Percentiles rank a stretch among this genome's conserved stretches.
Conservation (phyloP, 73 alveolate genomes). For the Paramecium biaurelia region DNA sequence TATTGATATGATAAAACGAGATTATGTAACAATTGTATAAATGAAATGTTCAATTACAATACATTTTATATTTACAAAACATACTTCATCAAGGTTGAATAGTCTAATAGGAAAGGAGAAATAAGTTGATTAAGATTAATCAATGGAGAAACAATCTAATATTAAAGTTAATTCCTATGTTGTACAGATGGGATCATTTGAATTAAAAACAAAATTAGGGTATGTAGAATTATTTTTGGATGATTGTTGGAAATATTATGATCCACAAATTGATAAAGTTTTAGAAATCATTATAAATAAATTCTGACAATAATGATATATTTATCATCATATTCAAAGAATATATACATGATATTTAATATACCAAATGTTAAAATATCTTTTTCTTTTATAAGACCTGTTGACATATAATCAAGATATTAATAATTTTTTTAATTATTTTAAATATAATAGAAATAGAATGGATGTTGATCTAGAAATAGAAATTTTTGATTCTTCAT, state of each 20-base stretch:
- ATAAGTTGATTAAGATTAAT: background rate
- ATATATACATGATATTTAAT: background rate
- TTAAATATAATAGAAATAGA: background rate
- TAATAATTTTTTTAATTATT: background rate
- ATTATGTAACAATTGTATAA: background rate
- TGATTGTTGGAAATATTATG: background rate
- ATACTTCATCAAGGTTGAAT: background rate
- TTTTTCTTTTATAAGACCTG: background rate
- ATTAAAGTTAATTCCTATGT: background rate
- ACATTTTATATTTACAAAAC: background rate
- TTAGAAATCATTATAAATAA: background rate
- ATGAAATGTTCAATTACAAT: background rate
- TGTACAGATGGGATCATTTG: background rate
- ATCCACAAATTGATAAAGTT: background rate
- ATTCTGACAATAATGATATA: background rate
- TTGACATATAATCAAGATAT: background rate
- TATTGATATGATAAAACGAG: background rate
- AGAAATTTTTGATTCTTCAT: background rate
- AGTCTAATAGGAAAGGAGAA: background rate
- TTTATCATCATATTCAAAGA: too few species aligned
- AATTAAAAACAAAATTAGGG: background rate
- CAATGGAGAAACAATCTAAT: background rate
- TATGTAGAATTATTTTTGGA: background rate
- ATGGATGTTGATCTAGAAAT: background rate
- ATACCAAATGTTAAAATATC: background rate